Percentiles rank a stretch among this genome's conserved stretches.
Conservation (phyloP, 176 grass and related monocot genomes). For the Juncus inflexus region DNA sequence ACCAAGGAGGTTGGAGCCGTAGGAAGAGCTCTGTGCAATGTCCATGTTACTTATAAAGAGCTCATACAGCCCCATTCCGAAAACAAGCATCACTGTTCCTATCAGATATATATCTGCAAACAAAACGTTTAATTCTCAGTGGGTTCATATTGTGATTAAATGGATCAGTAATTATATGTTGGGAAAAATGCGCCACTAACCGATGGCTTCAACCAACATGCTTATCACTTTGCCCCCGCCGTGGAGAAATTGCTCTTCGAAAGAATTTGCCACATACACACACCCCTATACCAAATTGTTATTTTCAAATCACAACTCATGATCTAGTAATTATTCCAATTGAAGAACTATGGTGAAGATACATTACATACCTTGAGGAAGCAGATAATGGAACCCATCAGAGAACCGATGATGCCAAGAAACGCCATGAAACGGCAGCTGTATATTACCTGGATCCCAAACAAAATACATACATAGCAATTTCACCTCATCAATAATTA, state of each 20-base stretch:
- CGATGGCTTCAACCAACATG: constrained; percentile 80
- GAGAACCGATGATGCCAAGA: constrained; percentile 62
- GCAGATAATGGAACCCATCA: constrained; percentile 63
- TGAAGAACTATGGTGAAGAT: neutral
- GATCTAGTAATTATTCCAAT: neutral
- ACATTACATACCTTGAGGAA: constrained; percentile 56
- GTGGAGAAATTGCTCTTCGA: constrained; percentile 40
- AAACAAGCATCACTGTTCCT: constrained; percentile 86
- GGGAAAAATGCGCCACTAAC: constrained; percentile 31
- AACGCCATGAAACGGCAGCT: constrained; percentile 66
- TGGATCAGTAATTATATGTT: neutral
- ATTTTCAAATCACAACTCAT: neutral
- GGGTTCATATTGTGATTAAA: neutral
- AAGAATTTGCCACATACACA: constrained; percentile 58
- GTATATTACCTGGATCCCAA: constrained; percentile 38
- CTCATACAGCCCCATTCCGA: constrained; percentile 83
- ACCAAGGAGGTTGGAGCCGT: constrained; percentile 73
- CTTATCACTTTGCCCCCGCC: constrained; percentile 49
- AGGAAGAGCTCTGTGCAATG: constrained; percentile 43
- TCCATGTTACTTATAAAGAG: constrained; percentile 90
- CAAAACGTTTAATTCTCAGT: neutral
- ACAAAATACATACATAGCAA: neutral
- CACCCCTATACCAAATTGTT: constrained; percentile 48
- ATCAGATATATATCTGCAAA: constrained; percentile 75
- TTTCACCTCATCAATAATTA: neutral